Conservation (phyloP, 441 rosid species). For the Biscutella laevigata region DNA sequence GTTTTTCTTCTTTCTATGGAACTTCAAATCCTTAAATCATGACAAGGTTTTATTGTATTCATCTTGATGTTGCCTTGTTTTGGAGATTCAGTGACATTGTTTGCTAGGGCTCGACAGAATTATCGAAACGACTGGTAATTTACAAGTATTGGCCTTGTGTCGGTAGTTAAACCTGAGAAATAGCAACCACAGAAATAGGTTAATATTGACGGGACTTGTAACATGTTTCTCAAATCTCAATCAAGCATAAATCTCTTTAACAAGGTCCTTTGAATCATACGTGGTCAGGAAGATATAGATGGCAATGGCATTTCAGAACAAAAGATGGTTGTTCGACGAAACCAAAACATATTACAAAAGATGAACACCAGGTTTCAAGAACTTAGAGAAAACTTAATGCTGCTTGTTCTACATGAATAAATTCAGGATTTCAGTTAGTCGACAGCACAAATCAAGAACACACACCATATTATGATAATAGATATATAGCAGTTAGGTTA, state of each 20-base stretch:
- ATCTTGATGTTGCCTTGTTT: no score
- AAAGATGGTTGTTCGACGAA: not conserved
- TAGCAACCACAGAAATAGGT: constrained; percentile 12
- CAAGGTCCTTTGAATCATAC: not conserved
- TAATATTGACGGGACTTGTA: not conserved
- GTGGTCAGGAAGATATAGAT: not conserved
- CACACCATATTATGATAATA: not conserved
- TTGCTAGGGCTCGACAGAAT: no score
- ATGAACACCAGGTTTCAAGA: not conserved
- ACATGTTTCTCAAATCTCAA: no score
- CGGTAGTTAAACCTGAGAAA: constrained; percentile 86
- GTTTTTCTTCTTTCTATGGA: not conserved
- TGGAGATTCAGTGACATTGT: no score
- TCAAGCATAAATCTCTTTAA: not conserved
- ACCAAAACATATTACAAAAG: not conserved
- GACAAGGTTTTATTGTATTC: not conserved
- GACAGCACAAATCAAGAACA: not conserved
- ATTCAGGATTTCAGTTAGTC: not conserved
- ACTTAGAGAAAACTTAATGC: not conserved
- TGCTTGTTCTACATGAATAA: not conserved
- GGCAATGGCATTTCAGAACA: not conserved
- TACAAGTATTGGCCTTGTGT: constrained; percentile 96
- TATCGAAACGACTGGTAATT: no score
- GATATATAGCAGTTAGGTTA: not conserved
- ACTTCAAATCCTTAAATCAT: not conserved